A percentile compares a stretch with the other conserved stretches of the same genome.
Evolutionary conservation across 2,329 filamentous ascomycete genomes (phyloP).

Genomic region (Colletotrichum euphorbiae): DNA sequence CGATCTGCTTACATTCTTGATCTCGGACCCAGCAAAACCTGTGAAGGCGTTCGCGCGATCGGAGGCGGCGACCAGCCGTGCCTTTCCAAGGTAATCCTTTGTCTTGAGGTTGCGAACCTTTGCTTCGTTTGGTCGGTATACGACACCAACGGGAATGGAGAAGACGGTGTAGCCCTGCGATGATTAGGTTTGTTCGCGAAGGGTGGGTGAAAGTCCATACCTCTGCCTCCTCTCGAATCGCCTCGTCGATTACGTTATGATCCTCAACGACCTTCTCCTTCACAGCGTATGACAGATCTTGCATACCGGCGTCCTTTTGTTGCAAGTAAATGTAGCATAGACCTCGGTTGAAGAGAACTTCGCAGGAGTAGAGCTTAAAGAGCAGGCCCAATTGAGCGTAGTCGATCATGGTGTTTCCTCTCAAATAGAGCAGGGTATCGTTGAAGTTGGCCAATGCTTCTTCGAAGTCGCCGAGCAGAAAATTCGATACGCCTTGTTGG

Average conservation of each 20-base stretch:
- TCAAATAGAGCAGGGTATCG: constrained; percentile 92
- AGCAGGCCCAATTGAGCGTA: constrained; percentile 95
- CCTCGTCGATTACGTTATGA: constrained; percentile 98
- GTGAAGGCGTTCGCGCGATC: constrained; percentile 85
- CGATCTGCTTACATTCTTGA: constrained; percentile 71
- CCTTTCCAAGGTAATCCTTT: constrained; percentile 97
- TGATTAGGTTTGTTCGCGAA: constrained; percentile 6
- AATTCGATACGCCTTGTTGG: constrained; percentile 98
- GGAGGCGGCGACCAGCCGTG: constrained; percentile 89
- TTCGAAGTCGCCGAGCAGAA: constrained; percentile 95
- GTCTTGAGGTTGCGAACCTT: constrained; percentile 99
- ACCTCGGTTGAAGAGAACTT: constrained; percentile 96
- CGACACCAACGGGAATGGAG: constrained; percentile 94
- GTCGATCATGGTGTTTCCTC: constrained; percentile 97
- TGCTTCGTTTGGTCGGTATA: constrained; percentile 95
- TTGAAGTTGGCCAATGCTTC: constrained; percentile 99
- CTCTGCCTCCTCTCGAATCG: constrained; percentile 92
- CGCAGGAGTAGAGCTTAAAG: constrained; percentile 97
- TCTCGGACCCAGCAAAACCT: constrained; percentile 82
- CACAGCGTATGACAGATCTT: constrained; percentile 89
- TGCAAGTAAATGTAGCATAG: constrained; percentile 98
- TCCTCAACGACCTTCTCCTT: constrained; percentile 97
- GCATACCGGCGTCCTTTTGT: constrained; percentile 89
- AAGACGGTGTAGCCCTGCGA: constrained; percentile 91
- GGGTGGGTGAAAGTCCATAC: constrained; percentile 58